Base-by-base conservation (phyloP, 495 filamentous ascomycete genomes). In the Melanomma pulvis-pyrius region DNA sequence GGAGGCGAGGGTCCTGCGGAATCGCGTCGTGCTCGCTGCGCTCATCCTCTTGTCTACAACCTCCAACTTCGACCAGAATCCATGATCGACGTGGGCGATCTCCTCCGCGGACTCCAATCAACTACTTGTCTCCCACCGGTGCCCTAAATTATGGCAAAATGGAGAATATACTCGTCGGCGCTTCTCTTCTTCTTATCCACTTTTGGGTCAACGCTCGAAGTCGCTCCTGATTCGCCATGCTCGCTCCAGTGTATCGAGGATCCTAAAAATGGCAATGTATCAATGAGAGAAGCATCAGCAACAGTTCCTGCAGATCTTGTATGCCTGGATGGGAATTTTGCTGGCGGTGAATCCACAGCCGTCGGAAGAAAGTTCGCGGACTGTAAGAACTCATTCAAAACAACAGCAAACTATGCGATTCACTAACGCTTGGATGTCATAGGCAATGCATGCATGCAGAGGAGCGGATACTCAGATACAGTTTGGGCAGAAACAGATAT, bases 381-480 rank as follows among this genome's bases (percentile, higher is more conserved):
- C 8, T 44, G 39, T 44, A 6, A 44, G 39, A 3, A 15, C n/a
- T 3, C 39, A 44, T 17, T 11, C n/a, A 12, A n/a, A 2, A 2
- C 17, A 15, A 44, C 8, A 44, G 39, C 39, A 7, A n/a, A 6
- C 32, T n/a, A n/a, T n/a, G 39, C 8, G 13, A 44, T 15, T 12
- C n/a, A 26, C 52, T 55, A 30, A 21, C 8, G 32, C n/a, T 24
- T 25, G 25, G 25, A 24, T 29, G 2, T 50, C 17, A 29, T 32
- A 34, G 52, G 52, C 24, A 55, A 55, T 19, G 7, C 24, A n/a
- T 55, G 52, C 17, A 29, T 55, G 52, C 24, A 55, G 28, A 30
- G 11, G 9, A 55, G 52, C 29, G 25, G 25, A 21, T 55, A 55
- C 29, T 7, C 24, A 19, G 52, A 55, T 34, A 5, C 25, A 21